Conservation (phyloP, 2,329 filamentous ascomycete species). For the Lecanicillium sp. region DNA sequence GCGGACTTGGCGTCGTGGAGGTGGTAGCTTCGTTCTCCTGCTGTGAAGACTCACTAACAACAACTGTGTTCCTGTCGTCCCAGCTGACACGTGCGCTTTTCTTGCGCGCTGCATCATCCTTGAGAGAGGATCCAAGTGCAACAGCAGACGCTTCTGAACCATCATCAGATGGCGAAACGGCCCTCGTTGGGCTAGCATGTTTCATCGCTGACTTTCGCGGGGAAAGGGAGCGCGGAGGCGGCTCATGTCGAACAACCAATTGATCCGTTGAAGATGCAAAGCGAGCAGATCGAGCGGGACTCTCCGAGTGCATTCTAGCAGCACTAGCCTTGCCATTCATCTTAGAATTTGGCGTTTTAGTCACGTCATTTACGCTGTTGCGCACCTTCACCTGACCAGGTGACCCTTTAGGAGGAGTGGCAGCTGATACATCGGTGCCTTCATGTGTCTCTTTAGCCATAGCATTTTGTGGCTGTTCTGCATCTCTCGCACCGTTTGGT, state of each 20-base stretch:
- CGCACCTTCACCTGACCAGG: no score
- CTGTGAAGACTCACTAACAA: slow-evolving; percentile 41
- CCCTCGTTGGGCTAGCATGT: slow-evolving; percentile 45
- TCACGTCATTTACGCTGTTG: no score
- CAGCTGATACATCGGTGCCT: no score
- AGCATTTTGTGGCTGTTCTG: no score
- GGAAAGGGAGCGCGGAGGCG: slow-evolving; percentile 62
- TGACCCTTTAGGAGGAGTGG: no score
- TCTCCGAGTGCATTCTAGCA: slow-evolving; percentile 41
- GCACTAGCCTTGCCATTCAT: slow-evolving; percentile 8
- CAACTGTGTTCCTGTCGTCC: slow-evolving; percentile 54
- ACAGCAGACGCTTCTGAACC: slow-evolving; percentile 35
- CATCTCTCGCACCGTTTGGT: no score
- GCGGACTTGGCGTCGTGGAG: slow-evolving; percentile 23
- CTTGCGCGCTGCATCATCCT: slow-evolving; percentile 42
- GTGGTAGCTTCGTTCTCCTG: slow-evolving; percentile 29
- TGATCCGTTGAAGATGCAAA: slow-evolving; percentile 53
- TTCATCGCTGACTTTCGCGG: slow-evolving; percentile 75
- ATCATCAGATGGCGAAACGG: slow-evolving; percentile 42
- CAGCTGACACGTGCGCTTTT: slow-evolving; percentile 72
- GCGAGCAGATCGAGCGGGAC: slow-evolving; percentile 60
- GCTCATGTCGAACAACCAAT: slow-evolving; percentile 55
- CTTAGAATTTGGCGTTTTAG: no score
- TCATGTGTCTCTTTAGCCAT: no score
- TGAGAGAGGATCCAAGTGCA: slow-evolving; percentile 15